A percentile compares a stretch with the other conserved stretches of the same genome.
Evolutionary conservation across 306 rosid genomes (phyloP).

Genomic region (Glycine soja): DNA sequence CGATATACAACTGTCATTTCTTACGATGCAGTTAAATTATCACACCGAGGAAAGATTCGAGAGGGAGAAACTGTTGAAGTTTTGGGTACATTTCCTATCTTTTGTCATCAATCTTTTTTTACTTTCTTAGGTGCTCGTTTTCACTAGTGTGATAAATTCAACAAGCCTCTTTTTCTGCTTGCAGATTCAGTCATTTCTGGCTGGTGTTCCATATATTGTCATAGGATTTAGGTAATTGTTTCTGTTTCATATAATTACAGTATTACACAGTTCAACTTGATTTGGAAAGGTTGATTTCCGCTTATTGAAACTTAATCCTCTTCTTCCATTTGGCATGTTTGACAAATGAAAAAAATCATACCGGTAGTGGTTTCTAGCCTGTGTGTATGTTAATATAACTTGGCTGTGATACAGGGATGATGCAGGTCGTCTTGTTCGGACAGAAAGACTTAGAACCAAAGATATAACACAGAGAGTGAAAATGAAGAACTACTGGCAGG

Average conservation of each 20-base stretch:
- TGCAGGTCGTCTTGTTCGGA: conserved; percentile 85
- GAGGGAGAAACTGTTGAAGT: conserved; percentile 88
- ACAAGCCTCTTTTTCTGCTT: conserved; percentile 45
- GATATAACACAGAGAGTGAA: conserved; percentile 92
- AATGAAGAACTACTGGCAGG: conserved; percentile 99
- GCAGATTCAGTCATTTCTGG: conserved; percentile 97
- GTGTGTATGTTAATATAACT: conserved; percentile 22
- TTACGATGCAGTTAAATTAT: conserved; percentile 72
- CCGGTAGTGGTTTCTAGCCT: conserved; percentile 6
- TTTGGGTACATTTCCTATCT: conserved; percentile 68
- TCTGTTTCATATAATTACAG: conserved; percentile 13
- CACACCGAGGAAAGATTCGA: conserved; percentile 88
- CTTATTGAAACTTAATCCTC: conserved; percentile 5
- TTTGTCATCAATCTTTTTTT: conserved; percentile 24
- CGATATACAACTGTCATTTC: conserved; percentile 23
- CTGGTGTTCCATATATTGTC: conserved; percentile 89
- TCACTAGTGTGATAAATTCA: conserved; percentile 28
- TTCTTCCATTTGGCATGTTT: neutral
- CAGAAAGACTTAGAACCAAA: conserved; percentile 91
- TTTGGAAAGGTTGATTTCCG: conserved; percentile 35
- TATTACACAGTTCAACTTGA: neutral
- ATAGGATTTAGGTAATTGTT: conserved; percentile 87
- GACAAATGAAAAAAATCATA: conserved; percentile 21
- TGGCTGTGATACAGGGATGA: conserved; percentile 72
- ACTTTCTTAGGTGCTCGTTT: no score